These are phyloP conservation scores for Juglanconis juglandina DNA, from an alignment of 2,329 filamentous ascomycete species.

Conservation along the genomic window DNA sequence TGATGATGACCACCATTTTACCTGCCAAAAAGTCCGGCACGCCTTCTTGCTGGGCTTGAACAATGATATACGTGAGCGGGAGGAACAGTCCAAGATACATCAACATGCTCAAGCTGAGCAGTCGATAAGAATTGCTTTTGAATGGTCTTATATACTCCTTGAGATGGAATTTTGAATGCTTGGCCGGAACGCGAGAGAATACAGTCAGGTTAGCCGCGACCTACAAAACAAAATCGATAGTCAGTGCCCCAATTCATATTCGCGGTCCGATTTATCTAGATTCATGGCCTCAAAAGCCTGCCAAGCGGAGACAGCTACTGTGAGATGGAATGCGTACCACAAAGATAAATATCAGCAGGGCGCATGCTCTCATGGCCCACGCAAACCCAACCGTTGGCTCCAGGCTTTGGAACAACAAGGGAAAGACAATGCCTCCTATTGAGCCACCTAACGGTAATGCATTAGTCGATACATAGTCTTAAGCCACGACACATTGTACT, in stretches of 20 bases:
- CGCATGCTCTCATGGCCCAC: conserved; percentile 28
- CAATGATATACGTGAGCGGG: conserved; percentile 25
- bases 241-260: background rate
- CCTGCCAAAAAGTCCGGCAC: conserved; percentile 20
- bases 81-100: conserved; percentile 26
- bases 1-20: conserved; percentile 26
- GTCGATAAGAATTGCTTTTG: conserved; percentile 19
- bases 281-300: background rate
- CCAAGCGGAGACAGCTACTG: background rate
- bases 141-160: conserved; percentile 19
- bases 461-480: background rate
- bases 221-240: background rate
- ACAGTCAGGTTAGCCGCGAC: conserved; percentile 25
- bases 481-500: background rate
- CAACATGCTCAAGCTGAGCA: conserved; percentile 21
- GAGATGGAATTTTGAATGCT: conserved; percentile 8
- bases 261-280: background rate
- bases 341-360: conserved; percentile 25
- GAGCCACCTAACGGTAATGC: conserved; percentile 18
- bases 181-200: conserved; percentile 15
- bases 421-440: conserved; percentile 29
- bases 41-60: conserved; percentile 21
- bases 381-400: conserved; percentile 24
- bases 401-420: conserved; percentile 26
- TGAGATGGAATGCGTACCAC: background rate